Base-by-base conservation (phyloP, 257 asterid genomes). In the Fraxinus cuspidata region DNA sequence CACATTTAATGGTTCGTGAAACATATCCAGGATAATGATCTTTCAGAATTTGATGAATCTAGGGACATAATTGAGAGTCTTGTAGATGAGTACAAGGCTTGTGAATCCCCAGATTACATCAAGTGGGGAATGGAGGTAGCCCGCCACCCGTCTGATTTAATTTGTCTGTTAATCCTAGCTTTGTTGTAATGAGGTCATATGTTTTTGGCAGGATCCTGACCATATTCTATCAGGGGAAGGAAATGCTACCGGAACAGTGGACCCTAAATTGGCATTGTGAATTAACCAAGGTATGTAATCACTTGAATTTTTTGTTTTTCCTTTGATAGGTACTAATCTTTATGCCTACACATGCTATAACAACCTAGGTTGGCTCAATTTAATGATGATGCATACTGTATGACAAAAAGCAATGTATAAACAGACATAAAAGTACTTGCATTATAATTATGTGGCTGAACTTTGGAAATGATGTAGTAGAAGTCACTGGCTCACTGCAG, bases 51-150 rank as follows among this genome's bases (percentile, higher is more conserved):
- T 78, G 99, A 96, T 80, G 99, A 96, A 88, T 96, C 99, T 25
- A 92, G 98, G 89, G 98, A 96, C 84, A 91, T 96, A 75, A 90
- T 96, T 51, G 97, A 88, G 88, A 92, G 96, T 80, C 98, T 96
- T 74, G 97, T 96, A 51, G 97, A 96, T 69, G 99, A 96, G 87
- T 96, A 96, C 95, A 96, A 96, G 94, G 99, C 99, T 75, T 96
- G 99, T 37, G 99, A 96, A 84, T 96, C 99, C 83, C 97, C 98
- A 74, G 98, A 96, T 83, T 96, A 96, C 90, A 92, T 96, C 86
- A 96, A 96, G 81, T 96, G 99, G 99, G 99, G 99, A 74, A 87
- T 96, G 94, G 98, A 96, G 98, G 99, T 93, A 74, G 49, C 21
- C 42, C 1, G 27, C 56, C 76, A 75, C 72, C 63, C 63, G 32